Conservation (phyloP, 2,329 filamentous ascomycete genomes). For the Fragosphaeria purpurea region DNA sequence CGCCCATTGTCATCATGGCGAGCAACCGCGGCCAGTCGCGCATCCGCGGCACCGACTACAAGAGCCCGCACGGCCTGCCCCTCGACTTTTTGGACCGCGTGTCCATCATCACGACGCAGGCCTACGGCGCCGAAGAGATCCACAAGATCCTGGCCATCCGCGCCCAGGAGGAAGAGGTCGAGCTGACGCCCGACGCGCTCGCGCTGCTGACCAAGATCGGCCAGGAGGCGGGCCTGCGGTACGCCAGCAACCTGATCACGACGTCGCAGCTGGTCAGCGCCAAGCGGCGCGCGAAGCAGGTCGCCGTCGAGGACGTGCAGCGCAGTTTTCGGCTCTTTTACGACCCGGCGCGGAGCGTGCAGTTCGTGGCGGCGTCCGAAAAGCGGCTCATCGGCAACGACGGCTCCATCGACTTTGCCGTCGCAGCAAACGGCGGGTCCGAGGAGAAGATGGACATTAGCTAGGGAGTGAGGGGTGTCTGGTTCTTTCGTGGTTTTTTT, state of each 20-base stretch:
- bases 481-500: too few species aligned
- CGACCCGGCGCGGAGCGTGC: conserved; percentile 76
- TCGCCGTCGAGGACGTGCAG: conserved; percentile 81
- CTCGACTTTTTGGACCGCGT: conserved; percentile 94
- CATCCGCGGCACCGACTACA: conserved; percentile 89
- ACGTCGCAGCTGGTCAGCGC: conserved; percentile 80
- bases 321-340: conserved; percentile 91
- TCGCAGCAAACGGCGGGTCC: conserved; percentile 35
- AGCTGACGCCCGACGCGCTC: conserved; percentile 79
- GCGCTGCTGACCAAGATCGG: conserved; percentile 94
- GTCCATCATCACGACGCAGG: conserved; percentile 88
- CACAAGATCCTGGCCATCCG: conserved; percentile 86
- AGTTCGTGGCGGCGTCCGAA: conserved; percentile 84
- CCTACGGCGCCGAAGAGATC: conserved; percentile 76
- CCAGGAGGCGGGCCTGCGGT: conserved; percentile 80
- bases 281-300: conserved; percentile 77
- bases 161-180: conserved; percentile 91
- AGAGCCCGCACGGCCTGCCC: conserved; percentile 84
- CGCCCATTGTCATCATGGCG: conserved; percentile 98
- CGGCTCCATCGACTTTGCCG: conserved; percentile 64
- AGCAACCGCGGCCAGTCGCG: conserved; percentile 88
- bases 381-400: conserved; percentile 85
- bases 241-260: conserved; percentile 96
- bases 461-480: conserved; percentile 3
- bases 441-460: conserved; percentile 30